Evolutionary conservation across 306 rosid genomes (phyloP), one percentile per base, ranked within the genome.

Genomic region (Mucuna pruriens): DNA sequence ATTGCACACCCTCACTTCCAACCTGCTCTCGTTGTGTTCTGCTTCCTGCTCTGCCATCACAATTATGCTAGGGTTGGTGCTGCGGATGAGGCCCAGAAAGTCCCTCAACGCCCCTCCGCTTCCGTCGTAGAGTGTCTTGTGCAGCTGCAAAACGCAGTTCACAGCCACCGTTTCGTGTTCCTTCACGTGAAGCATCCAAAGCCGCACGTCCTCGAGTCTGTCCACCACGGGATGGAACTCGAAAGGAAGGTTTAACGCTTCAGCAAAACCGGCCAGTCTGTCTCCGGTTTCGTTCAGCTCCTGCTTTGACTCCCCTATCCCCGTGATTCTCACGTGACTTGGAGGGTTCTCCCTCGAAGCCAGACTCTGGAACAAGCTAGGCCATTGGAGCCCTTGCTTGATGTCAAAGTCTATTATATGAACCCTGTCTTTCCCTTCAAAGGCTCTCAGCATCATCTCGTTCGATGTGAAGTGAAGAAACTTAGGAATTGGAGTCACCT

Each of bases 171-270:
- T 85, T 64, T 96, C 99, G 0, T 89, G 91, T 73, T 96, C 97
- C 93, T 94, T 96, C 60, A 96, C 98, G 78, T 94, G 98, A 75
- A 96, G 98, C 99, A 96, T 96, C 99, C 99, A 96, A 11, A 96
- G 90, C 75, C 99, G 89, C 72, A 96, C 99, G 44, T 96, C 99
- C 75, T 96, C 99, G 22, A 96, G 89, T 70, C 99, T 89, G 80
- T 96, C 99, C 64, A 96, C 99, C 1, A 96, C 99, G 0, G 97
- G 92, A 45, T 94, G 99, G 29, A 96, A 96, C 88, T 93, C 98
- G 1, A 96, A 96, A 15, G 98, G 98, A 13, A 96, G 84, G 88
- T 90, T 90, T 55, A 96, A 71, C 1, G 94, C 92, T 58, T 90
- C 94, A 0, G 99, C 99, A 9, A 96, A 92, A 3, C 94, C 97